Evolutionary conservation across 2,329 filamentous ascomycete species (phyloP), one percentile per base, ranked within the genome.

Genomic region (Xylariaceae sp.): DNA sequence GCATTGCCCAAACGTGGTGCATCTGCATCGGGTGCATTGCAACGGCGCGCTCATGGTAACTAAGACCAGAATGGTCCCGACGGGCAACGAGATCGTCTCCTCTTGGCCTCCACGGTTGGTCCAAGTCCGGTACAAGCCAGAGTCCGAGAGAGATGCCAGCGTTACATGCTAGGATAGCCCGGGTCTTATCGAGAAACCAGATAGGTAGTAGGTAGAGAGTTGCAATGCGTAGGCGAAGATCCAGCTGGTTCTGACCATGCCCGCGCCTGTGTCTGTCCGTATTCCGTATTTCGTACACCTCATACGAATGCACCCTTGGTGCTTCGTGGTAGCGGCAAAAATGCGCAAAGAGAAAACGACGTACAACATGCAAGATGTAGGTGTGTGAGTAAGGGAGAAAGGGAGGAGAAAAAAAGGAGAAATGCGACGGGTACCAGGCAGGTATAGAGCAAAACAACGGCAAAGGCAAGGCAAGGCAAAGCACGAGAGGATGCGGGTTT

Each of bases 61-160:
- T 56, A 44, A 15, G 58, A 41, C 51, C 60, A 18, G 39, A 59
- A 65, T 51, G 59, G 47, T 56, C 55, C 39, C 39, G 55, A 66
- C 51, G 59, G 63, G 61, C 56, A 62, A 58, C 51, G 61, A 45
- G 52, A 52, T 60, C 62, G 57, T 60, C 49, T 57, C 57, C 58
- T 61, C 62, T 62, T 67, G 61, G 64, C 64, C 61, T 54, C 60
- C 51, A 63, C 57, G 58, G 59, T 54, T 56, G 53, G 59, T 52
- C 53, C 52, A 66, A 60, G 52, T 56, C 61, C 58, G 58, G 58
- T 41, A 56, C 44, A 57, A 47, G 53, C 58, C 58, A 52, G 45
- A 58, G 34, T 34, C 4, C 8, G 8, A 34, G 34, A 34, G 51
- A 55, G 55, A 51, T 48, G 53, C 59, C 60, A 62, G 57, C 49